These are phyloP conservation scores for Tylopilus sp. DNA, from an alignment of 768 basidiomycete genomes.

Conservation along the genomic window DNA sequence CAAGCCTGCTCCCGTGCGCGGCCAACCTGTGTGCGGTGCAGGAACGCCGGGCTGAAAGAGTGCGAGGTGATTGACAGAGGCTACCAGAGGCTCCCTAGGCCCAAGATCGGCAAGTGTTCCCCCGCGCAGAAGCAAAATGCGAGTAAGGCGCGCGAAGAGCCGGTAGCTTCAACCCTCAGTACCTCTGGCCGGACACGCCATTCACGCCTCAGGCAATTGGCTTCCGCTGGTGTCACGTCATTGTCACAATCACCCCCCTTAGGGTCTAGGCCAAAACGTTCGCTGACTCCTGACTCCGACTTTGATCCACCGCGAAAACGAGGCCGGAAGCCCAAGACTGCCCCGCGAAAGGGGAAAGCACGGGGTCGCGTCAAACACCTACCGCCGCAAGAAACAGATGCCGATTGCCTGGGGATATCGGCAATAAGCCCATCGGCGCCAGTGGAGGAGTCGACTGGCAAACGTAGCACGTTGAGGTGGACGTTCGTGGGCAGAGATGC, in stretches of 20 bases:
- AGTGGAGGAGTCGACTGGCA: background rate
- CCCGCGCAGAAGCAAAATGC: background rate
- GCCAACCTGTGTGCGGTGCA: conserved; percentile 26
- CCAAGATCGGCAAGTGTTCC: conserved; percentile 11
- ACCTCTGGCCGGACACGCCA: background rate
- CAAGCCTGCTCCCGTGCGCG: conserved; percentile 26
- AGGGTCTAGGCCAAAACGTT: conserved; percentile 13
- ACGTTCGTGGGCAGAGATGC: conserved; percentile 11
- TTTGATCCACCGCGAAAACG: conserved; percentile 7
- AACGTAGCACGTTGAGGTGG: conserved; percentile 14
- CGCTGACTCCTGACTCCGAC: conserved; percentile 10
- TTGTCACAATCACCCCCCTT: background rate
- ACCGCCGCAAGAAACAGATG: background rate
- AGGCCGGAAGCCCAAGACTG: background rate
- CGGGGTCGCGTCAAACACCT: background rate
- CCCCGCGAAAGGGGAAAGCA: background rate
- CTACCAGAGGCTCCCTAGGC: conserved; percentile 26
- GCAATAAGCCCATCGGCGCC: background rate
- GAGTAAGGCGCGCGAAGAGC: background rate
- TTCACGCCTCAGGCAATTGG: background rate
- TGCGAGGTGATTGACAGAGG: conserved; percentile 7
- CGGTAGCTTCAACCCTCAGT: background rate
- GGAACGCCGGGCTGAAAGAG: background rate
- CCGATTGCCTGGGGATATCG: background rate
- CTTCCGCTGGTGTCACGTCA: background rate